phyloP scores from a whole-genome alignment of 768 basidiomycete genomes.

The Kwoniella europaea region DNA sequence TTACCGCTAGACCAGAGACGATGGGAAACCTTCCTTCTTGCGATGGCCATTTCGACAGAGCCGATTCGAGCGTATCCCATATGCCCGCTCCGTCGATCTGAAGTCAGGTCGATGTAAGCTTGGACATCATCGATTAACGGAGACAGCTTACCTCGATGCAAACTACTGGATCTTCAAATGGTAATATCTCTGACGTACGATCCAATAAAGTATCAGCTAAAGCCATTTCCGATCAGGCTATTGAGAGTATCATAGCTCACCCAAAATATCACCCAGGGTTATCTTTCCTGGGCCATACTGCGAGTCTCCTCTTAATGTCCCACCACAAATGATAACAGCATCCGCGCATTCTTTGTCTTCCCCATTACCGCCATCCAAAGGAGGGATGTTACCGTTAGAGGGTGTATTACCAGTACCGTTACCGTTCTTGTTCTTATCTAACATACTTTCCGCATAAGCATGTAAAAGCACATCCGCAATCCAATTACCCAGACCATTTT shows the following conservation, averaged over 20 bases:
- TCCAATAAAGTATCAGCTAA: neutral
- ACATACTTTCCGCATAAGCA: slow-evolving; percentile 62
- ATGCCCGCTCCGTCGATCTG: slow-evolving; percentile 68
- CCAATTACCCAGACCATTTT: slow-evolving; percentile 71
- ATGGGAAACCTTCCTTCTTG: slow-evolving; percentile 94
- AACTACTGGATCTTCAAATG: slow-evolving; percentile 83
- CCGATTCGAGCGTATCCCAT: slow-evolving; percentile 78
- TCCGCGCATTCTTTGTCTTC: slow-evolving; percentile 67
- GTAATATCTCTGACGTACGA: slow-evolving; percentile 69
- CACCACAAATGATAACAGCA: slow-evolving; percentile 79
- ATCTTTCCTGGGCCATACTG: slow-evolving; percentile 79
- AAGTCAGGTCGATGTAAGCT: too few relatives aligned
- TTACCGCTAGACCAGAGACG: slow-evolving; percentile 79
- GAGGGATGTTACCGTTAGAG: neutral
- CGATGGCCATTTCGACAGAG: slow-evolving; percentile 78
- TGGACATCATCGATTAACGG: too few relatives aligned
- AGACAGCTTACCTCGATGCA: slow-evolving; percentile 69
- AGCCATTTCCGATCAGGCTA: neutral
- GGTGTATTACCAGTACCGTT: slow-evolving; percentile 64
- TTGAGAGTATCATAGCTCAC: slow-evolving; percentile 22
- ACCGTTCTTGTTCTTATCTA: slow-evolving; percentile 62
- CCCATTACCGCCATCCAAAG: slow-evolving; percentile 63
- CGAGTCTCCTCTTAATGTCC: slow-evolving; percentile 83
- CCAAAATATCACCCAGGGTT: slow-evolving; percentile 79
- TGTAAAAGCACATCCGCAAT: slow-evolving; percentile 82